Evolutionary conservation across 305 asterid species (phyloP), one percentile per base, ranked within the genome.

Genomic region (Salvia sclarea): DNA sequence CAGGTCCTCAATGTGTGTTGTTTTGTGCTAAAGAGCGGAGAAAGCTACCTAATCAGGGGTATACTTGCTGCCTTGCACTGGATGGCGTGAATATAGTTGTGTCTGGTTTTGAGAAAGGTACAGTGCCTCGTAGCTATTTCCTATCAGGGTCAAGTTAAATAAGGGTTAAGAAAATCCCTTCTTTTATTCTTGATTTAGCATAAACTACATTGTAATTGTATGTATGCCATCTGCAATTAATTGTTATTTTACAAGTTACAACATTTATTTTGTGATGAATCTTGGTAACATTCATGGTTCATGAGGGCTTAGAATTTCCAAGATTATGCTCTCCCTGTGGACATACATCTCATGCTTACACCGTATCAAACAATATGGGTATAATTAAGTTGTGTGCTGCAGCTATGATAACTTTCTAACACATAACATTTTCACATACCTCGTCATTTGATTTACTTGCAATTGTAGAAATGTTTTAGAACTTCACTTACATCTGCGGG

Each of bases 41-140:
- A 75, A 75, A 72, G 71, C 87, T 91, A 30, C 98, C 99, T 64
- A 80, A 78, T 77, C 92, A 83, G 66, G 95, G 85, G 44, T 94
- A 87, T 76, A 91, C 99, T 71, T 94, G 99, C 80, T 94, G 99
- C 85, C 94, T 94, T 80, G 99, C 95, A 41, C 86, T 94, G 93
- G 98, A 94, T 75, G 99, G 98, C 44, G 95, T 85, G 67, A 91
- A 86, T 80, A 62, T 94, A 77, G 89, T 87, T 61, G 82, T 85
- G 17, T 91, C 99, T 75, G 99, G 99, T 73, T 94, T 94, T 83
- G 95, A 86, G 74, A 75, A 41, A 85, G 91, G 99, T 91, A 80
- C 6, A 50, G 18, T 69, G 35, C 57, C 68, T 45, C 44, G 43
- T 64, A 70, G 50, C 53, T 64, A 64, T 55, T 62, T 62, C 61